A percentile compares a stretch with the other conserved stretches of the same genome.
Evolutionary conservation across 139 green algal genomes (phyloP).

Genomic region (Picochlorum sp.): DNA sequence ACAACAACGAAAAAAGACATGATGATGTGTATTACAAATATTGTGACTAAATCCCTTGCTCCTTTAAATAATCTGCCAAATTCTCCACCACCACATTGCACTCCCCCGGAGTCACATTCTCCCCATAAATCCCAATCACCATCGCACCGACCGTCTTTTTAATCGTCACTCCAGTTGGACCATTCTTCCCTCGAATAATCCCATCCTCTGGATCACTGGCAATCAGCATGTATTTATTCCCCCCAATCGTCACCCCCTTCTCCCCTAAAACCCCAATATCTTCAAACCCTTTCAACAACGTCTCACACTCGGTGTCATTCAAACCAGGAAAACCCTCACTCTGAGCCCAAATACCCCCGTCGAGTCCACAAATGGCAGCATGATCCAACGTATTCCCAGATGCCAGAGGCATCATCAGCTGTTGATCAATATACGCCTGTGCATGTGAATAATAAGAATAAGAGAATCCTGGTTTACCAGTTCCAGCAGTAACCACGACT

Average conservation of each 20-base stretch:
- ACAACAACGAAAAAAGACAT: background rate
- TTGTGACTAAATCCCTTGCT: constrained; percentile 38
- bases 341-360: constrained; percentile 65
- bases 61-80: constrained; percentile 61
- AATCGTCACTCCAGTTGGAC: constrained; percentile 45
- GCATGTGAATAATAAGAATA: background rate
- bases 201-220: constrained; percentile 41
- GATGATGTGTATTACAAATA: background rate
- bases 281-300: constrained; percentile 42
- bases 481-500: too few species aligned
- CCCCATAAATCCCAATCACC: constrained; percentile 61
- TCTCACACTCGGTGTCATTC: constrained; percentile 33
- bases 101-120: constrained; percentile 51
- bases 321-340: constrained; percentile 46
- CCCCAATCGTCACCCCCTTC: constrained; percentile 46
- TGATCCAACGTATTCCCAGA: constrained; percentile 40
- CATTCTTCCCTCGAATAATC: constrained; percentile 62
- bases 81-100: constrained; percentile 56
- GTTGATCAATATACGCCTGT: constrained; percentile 54
- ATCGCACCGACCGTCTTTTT: constrained; percentile 65
- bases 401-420: constrained; percentile 53
- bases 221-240: constrained; percentile 56
- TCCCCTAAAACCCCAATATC: constrained; percentile 31
- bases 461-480: background rate
- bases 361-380: constrained; percentile 62